Evolutionary conservation across 2,329 filamentous ascomycete genomes (phyloP), one percentile per base, ranked within the genome.

Genomic region (Fusarium succisae): DNA sequence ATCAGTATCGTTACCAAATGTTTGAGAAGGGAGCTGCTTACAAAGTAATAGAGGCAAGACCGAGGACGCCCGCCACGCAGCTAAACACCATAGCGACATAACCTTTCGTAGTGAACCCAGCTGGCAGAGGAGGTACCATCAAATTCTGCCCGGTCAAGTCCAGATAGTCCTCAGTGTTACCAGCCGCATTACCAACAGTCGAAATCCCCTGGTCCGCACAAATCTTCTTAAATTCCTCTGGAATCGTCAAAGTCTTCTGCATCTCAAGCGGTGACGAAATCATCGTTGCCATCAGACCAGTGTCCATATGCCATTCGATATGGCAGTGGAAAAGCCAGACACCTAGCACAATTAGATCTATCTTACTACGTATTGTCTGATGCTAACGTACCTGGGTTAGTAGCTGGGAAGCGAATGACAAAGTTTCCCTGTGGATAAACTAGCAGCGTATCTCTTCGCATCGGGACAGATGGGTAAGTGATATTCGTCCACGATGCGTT

Each of bases 301-400:
- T 50, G 14, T 58, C 55, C 55, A 58, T 58, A 1, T 58, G 55
- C 55, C 55, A 58, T 7, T 58, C 55, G 1, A 58, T 58, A 15
- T 58, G 55, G 6, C 55, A 58, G 17, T 58, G 55, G n/a, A 58
- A 58, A 3, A 58, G 55, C 55, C 55, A 58, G 9, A 58, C 55
- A 15, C 55, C 55, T 58, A 18, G 3, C 2, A 3, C 2, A 1
- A 4, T 57, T 18, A 57, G 39, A 8, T 2, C 14, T 8, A 4
- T 1, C 22, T 9, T 6, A 8, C 6, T 22, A 4, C 2, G 0
- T 5, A 0, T 17, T 2, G 1, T 12, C 8, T 4, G 15, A 4
- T 2, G 3, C 2, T 15, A 3, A 37, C 30, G 0, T 48, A 48
- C 55, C 55, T 12, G 55, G 55, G 12, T 58, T 58, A 0, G 41